Conservation (phyloP, 305 asterid species). For the Solanum aculeatissimum region DNA sequence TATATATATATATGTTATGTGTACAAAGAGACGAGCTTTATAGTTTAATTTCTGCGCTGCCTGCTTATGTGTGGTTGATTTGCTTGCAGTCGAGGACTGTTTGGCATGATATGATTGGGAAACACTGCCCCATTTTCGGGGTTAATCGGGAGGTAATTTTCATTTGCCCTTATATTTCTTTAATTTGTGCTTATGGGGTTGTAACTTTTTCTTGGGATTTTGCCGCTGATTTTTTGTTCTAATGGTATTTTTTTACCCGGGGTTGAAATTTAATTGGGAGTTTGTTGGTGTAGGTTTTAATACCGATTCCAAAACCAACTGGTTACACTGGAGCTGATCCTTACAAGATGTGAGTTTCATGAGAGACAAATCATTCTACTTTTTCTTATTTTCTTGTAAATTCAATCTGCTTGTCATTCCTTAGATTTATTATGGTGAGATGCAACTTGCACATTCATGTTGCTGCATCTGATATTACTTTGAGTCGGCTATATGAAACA, state of each 20-base stretch:
- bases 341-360: constrained; percentile 54
- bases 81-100: constrained; percentile 43
- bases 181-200: neutral
- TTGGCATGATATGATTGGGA: constrained; percentile 97
- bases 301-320: constrained; percentile 81
- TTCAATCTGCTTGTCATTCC: neutral
- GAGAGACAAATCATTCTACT: neutral
- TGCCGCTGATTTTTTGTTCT: neutral
- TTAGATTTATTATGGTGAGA: neutral
- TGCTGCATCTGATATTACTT: neutral
- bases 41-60: neutral
- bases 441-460: neutral
- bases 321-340: constrained; percentile 98
- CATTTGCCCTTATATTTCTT: neutral
- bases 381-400: neutral
- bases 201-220: neutral
- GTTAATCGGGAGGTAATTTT: constrained; percentile 80
- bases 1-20: neutral
- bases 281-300: constrained; percentile 39
- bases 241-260: neutral
- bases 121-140: constrained; percentile 84
- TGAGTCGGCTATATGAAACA: neutral
- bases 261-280: neutral
- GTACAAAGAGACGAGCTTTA: neutral
- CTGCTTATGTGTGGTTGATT: neutral